A percentile compares a stretch with the other conserved stretches of the same genome.
These are phyloP conservation scores for Leccinum longicurvipes DNA, from an alignment of 768 basidiomycete species.

Conservation along the genomic window DNA sequence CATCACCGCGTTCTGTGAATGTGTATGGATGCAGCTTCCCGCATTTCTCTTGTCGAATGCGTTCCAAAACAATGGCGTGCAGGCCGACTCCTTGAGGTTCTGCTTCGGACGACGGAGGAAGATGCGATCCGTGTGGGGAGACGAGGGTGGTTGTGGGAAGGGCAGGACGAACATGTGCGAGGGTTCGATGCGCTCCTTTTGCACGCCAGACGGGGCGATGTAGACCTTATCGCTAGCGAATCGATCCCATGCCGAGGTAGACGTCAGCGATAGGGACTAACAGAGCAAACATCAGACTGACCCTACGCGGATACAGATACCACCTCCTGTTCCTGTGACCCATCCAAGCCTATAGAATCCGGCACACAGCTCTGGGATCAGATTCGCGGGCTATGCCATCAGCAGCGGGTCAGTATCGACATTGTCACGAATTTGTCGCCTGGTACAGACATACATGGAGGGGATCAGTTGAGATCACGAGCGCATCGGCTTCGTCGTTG, in stretches of 20 bases:
- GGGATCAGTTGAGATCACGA: constrained; percentile 60
- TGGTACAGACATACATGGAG: constrained; percentile 46
- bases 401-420: background rate
- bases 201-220: constrained; percentile 86
- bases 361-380: constrained; percentile 82
- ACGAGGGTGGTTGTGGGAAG: constrained; percentile 57
- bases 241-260: background rate
- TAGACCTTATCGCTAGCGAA: constrained; percentile 65
- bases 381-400: constrained; percentile 71
- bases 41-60: constrained; percentile 78
- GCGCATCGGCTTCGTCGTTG: constrained; percentile 37
- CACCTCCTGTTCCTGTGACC: constrained; percentile 89
- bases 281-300: constrained; percentile 28
- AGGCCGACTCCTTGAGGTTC: constrained; percentile 80
- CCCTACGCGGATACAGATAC: constrained; percentile 72
- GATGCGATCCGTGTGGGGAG: constrained; percentile 64
- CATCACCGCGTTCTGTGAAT: constrained; percentile 89
- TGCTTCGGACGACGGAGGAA: constrained; percentile 73
- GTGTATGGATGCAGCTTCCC: constrained; percentile 88
- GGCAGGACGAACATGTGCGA: constrained; percentile 87
- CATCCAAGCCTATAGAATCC: constrained; percentile 86
- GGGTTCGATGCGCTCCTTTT: constrained; percentile 83
- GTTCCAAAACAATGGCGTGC: constrained; percentile 91
- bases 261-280: background rate
- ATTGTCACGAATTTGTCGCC: background rate